These are phyloP conservation scores for Haplosporangium sp. DNA, from an alignment of 371 early-diverging fungal species.

Conservation along the genomic window DNA sequence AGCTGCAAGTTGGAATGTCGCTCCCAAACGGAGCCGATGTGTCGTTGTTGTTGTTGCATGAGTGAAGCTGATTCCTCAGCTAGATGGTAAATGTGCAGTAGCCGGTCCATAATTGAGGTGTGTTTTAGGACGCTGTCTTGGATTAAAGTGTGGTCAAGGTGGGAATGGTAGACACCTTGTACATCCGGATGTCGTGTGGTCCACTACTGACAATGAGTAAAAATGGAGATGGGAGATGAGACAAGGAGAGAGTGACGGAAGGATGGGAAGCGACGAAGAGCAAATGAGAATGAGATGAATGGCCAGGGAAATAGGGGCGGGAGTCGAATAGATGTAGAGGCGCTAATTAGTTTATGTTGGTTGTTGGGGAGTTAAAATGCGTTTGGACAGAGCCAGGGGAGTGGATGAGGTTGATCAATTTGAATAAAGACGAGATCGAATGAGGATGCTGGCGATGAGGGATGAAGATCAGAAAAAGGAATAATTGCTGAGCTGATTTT, in stretches of 20 bases:
- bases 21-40: slow-evolving; percentile 43
- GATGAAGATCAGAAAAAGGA: too few species aligned
- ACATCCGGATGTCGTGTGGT: neutral
- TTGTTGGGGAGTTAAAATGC: too few species aligned
- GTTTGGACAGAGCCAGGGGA: too few species aligned
- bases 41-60: slow-evolving; percentile 2
- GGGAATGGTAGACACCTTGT: neutral
- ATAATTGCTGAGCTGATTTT: too few species aligned
- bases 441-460: too few species aligned
- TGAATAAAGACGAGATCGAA: too few species aligned
- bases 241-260: neutral
- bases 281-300: too few species aligned
- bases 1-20: slow-evolving; percentile 48
- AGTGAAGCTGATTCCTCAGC: slow-evolving; percentile 4
- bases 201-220: too few species aligned
- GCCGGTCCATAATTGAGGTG: slow-evolving; percentile 5
- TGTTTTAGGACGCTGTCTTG: too few species aligned
- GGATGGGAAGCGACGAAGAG: neutral
- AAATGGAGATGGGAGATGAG: neutral
- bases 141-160: too few species aligned
- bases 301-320: neutral
- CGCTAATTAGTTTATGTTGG: too few species aligned
- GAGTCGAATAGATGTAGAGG: neutral
- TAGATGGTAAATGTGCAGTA: slow-evolving; percentile 4
- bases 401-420: too few species aligned